Base-by-base conservation (phyloP, 192 early-diverging fungal species). In the Fimicolochytrium jonesii region DNA sequence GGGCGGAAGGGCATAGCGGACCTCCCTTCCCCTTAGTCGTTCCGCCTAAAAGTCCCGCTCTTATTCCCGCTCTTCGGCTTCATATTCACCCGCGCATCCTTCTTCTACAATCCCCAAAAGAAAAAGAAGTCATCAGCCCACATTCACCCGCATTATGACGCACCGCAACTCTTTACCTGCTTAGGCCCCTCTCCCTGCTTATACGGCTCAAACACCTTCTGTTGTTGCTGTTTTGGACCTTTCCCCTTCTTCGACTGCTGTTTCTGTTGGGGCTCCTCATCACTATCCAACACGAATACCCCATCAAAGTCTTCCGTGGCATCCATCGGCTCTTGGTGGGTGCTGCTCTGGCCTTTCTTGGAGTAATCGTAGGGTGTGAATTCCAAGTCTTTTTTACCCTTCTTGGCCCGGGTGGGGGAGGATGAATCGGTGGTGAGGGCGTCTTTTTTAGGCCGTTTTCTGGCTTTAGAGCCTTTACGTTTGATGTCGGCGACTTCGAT, bases 361-460 rank as follows among this genome's bases (percentile, higher is more conserved):
- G 46, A 49, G 37, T 69, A 69, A 29, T 69, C 67, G 44, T 57
- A 69, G 3, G 67, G 67, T 35, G 42, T 49, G 35, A 64, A 41
- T 15, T 53, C 39, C 25, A 26, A n/a, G 41, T 5, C 33, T 5
- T 59, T 11, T 11, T 30, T 32, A 4, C 13, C 13, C 41, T 46
- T 11, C 41, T 59, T 46, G n/a, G n/a, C 20, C 18, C 26, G 2
- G 4, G 15, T 30, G 3, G 20, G 3, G 20, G 2, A 17, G 15
- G 23, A 29, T 2, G 5, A 20, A 23, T 43, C 29, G 7, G 11
- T 22, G 46, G 10, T 34, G 6, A 30, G 10, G 6, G 51, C 51
- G 20, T 9, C 30, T 20, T 61, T 61, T 61, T 6, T 13, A 45
- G 9, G 39, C 43, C 46, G 2, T 49, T 59, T 57, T 33, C 4